These are phyloP conservation scores for Kwoniella dendrophila DNA, from an alignment of 768 basidiomycete genomes.

Conservation along the genomic window DNA sequence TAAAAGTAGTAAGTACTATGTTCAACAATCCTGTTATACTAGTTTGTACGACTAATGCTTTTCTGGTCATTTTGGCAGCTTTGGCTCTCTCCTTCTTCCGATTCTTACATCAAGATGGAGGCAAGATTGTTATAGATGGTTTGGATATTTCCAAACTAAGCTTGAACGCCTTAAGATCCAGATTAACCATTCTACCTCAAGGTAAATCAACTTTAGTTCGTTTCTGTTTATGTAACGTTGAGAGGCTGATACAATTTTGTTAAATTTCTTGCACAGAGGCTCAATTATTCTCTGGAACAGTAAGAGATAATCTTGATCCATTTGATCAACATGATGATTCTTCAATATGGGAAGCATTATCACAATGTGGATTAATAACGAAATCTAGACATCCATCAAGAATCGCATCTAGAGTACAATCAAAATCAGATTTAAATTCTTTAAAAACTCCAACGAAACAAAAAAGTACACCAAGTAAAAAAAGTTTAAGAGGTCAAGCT, in stretches of 20 bases:
- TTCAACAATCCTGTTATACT: neutral
- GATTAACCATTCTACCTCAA: constrained; percentile 63
- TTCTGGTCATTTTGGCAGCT: constrained; percentile 30
- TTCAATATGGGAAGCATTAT: constrained; percentile 45
- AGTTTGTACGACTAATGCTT: neutral
- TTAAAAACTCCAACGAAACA: constrained; percentile 22
- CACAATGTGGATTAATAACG: constrained; percentile 46
- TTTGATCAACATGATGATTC: constrained; percentile 51
- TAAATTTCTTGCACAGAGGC: constrained; percentile 31
- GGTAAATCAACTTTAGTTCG: constrained; percentile 30
- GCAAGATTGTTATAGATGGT: constrained; percentile 57
- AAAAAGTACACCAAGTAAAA: constrained; percentile 1
- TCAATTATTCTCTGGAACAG: constrained; percentile 50
- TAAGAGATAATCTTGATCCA: constrained; percentile 56
- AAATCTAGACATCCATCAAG: constrained; percentile 34
- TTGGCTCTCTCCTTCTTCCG: constrained; percentile 59
- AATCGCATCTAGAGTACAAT: constrained; percentile 26
- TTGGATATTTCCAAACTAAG: constrained; percentile 56
- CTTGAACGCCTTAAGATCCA: constrained; percentile 63
- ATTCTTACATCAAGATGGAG: constrained; percentile 57
- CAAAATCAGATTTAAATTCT: constrained; percentile 4
- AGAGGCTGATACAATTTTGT: neutral
- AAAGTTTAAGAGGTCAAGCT: constrained; percentile 12
- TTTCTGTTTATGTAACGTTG: neutral
- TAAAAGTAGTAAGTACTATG: constrained; percentile 34